Base-by-base conservation (phyloP, 106 monocot species). In the Alisma plantagoaquatica region DNA sequence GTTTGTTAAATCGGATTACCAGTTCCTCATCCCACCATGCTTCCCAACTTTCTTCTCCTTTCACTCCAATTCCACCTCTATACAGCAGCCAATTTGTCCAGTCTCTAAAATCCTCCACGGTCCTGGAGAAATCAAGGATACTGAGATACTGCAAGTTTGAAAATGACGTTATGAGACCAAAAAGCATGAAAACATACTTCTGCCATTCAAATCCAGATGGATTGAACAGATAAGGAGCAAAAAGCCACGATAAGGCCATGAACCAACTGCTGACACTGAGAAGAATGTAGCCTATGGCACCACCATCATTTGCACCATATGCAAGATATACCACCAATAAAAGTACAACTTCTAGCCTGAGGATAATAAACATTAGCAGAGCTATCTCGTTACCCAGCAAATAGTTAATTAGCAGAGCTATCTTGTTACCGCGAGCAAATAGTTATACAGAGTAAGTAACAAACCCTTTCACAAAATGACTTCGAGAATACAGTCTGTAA, bases 41-140 rank as follows among this genome's bases (percentile, higher is more conserved):
- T 52, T 92, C 91, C 91, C 91, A 92, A 59, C 91, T 92, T 73
- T 85, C 85, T 62, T 85, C 78, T 64, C 91, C 91, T 59, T 82
- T 80, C 15, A 92, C 85, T 55, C 91, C 91, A 66, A 92, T 85
- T 55, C 91, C 91, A 76, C 91, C 91, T 53, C 85, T 57, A 29
- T 92, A 92, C n/a, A 92, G 59, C 31, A 92, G 78, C 91, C 91
- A 92, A 65, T 85, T 81, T 53, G 85, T 92, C 91, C 91, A 92
- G 60, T 92, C 81, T 19, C 60, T 70, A 45, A 92, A 92, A 51
- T 92, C 91, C 52, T 85, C 91, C 29, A 92, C 91, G 11, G 81
- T 65, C 73, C 91, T 92, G 50, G 41, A 48, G 43, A 31, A 27
- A 61, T 41, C 23, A 43, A 48, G 3, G 31, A 29, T 43, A 1